Percentiles rank a stretch among this genome's conserved stretches.
phyloP scores from a whole-genome alignment of 257 asterid genomes.

The Gentiana macrophylla region DNA sequence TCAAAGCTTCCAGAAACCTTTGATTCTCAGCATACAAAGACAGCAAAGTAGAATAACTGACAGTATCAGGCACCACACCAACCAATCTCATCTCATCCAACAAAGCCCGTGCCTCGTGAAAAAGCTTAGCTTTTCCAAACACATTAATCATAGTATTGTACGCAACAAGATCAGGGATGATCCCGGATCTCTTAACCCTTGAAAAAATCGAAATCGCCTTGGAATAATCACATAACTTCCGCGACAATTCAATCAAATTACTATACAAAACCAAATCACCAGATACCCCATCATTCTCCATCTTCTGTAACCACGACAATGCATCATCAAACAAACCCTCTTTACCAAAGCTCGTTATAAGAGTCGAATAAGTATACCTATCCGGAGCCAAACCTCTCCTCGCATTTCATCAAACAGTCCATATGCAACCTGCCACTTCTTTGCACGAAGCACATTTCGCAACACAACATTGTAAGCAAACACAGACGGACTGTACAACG shows the following conservation, averaged over 20 bases:
- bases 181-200: constrained; percentile 66
- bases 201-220: constrained; percentile 79
- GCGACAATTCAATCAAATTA: constrained; percentile 80
- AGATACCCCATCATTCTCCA: constrained; percentile 71
- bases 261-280: constrained; percentile 89
- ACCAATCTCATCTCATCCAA: constrained; percentile 54
- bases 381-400: constrained; percentile 64
- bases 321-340: constrained; percentile 86
- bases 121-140: constrained; percentile 93
- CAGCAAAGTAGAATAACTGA: constrained; percentile 74
- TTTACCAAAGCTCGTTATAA: constrained; percentile 77
- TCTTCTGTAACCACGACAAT: constrained; percentile 88
- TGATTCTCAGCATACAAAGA: constrained; percentile 68
- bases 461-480: constrained; percentile 89
- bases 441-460: constrained; percentile 68
- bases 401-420: constrained; percentile 98
- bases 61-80: constrained; percentile 68
- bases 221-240: constrained; percentile 65
- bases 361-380: constrained; percentile 80
- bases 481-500: constrained; percentile 67
- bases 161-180: constrained; percentile 74
- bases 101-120: constrained; percentile 59
- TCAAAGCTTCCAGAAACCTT: constrained; percentile 68
- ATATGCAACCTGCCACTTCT: constrained; percentile 61
- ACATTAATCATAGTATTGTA: constrained; percentile 87